A percentile compares a stretch with the other conserved stretches of the same genome.
Evolutionary conservation across 73 alveolate species (phyloP).

Genomic region (Stentor roeselii): DNA sequence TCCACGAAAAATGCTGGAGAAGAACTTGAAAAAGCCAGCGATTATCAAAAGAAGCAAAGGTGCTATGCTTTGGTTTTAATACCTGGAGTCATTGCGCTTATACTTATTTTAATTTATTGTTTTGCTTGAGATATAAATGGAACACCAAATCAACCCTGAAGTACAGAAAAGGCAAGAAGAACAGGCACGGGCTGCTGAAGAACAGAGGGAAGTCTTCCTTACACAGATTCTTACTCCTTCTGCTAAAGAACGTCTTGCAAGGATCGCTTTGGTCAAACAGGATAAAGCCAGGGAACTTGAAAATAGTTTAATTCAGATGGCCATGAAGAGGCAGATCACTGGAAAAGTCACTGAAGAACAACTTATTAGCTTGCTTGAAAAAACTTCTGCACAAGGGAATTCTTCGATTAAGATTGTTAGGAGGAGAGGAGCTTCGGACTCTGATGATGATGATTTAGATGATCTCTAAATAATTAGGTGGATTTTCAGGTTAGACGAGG

Average conservation of each 20-base stretch:
- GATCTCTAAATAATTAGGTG: conserved; percentile 10
- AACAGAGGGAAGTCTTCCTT: not conserved
- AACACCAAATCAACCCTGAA: conserved; percentile 4
- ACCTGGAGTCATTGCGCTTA: not conserved
- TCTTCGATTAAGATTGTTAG: not conserved
- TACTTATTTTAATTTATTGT: too few species aligned
- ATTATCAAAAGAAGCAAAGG: not conserved
- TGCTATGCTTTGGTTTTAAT: not conserved
- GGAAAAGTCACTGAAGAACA: conserved; percentile 15
- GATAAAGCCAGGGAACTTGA: conserved; percentile 25
- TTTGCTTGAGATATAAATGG: not conserved
- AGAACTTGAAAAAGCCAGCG: not conserved
- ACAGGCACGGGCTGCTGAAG: not conserved
- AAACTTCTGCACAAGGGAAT: not conserved
- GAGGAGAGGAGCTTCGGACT: conserved; percentile 5
- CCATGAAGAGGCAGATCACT: conserved; percentile 13
- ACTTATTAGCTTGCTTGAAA: not conserved
- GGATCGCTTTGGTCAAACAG: conserved; percentile 8
- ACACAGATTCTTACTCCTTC: not conserved
- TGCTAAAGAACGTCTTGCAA: conserved; percentile 3
- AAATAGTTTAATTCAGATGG: not conserved
- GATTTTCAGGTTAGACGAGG: too few species aligned
- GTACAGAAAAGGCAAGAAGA: conserved; percentile 13
- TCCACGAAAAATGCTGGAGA: not conserved
- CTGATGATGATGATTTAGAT: conserved; percentile 9